Evolutionary conservation across 768 basidiomycete species (phyloP).

Genomic region (Russula abietina): DNA sequence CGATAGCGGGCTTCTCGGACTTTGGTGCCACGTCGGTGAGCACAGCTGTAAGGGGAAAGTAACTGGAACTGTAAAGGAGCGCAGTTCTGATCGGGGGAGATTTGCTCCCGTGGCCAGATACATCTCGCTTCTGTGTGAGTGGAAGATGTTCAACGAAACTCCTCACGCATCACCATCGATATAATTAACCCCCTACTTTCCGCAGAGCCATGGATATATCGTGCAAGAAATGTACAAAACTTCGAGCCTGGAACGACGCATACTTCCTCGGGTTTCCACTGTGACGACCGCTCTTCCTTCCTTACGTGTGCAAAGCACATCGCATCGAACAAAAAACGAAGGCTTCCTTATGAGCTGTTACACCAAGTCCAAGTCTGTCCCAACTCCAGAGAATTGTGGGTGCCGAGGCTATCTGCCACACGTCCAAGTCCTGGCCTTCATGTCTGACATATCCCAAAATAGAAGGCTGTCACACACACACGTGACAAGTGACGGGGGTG

Average conservation of each 20-base stretch:
- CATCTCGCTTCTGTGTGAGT: neutral
- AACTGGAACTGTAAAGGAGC: neutral
- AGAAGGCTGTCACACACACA: neutral
- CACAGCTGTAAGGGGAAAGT: neutral
- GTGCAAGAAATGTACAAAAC: neutral
- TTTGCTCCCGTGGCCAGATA: constrained; percentile 3
- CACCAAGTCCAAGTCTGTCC: no score
- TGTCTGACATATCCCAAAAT: neutral
- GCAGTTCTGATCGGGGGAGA: neutral
- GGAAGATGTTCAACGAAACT: neutral
- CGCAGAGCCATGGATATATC: neutral
- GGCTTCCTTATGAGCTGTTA: no score
- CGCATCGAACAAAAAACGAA: neutral
- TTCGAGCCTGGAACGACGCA: neutral
- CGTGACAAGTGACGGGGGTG: neutral
- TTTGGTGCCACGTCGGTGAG: neutral
- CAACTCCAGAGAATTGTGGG: neutral
- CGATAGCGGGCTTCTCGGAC: neutral
- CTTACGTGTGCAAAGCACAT: neutral
- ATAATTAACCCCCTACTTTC: neutral
- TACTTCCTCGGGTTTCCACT: neutral
- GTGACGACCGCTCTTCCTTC: neutral
- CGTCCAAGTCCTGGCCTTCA: no score
- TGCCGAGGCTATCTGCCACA: neutral
- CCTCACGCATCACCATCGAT: neutral